Evolutionary conservation across 2,329 filamentous ascomycete genomes (phyloP).

Genomic region (Sporothrix sp.): DNA sequence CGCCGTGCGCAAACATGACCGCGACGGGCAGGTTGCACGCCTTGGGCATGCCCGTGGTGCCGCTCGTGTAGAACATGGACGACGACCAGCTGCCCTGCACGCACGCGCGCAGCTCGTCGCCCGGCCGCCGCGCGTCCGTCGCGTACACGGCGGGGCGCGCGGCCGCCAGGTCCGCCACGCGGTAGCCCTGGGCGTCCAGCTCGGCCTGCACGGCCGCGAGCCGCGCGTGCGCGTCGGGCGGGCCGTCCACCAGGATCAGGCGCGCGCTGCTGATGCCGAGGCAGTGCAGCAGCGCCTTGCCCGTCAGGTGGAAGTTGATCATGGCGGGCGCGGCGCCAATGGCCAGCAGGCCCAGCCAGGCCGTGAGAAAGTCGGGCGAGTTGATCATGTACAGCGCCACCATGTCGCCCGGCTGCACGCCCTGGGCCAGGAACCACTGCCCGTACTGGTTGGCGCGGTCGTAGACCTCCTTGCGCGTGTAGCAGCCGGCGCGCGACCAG

Average conservation of each 20-base stretch:
- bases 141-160: conserved; percentile 31
- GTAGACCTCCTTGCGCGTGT: conserved; percentile 49
- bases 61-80: conserved; percentile 63
- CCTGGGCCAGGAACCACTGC: conserved; percentile 49
- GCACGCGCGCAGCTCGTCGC: conserved; percentile 43
- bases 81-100: conserved; percentile 46
- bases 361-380: conserved; percentile 55
- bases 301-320: conserved; percentile 60
- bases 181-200: conserved; percentile 42
- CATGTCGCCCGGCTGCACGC: conserved; percentile 49
- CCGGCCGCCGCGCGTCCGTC: conserved; percentile 30
- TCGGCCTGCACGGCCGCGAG: conserved; percentile 48
- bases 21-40: conserved; percentile 51
- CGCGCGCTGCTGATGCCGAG: conserved; percentile 46
- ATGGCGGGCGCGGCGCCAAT: conserved; percentile 60
- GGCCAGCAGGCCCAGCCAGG: conserved; percentile 54
- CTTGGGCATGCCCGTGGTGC: conserved; percentile 68
- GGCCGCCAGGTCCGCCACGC: conserved; percentile 42
- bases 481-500: conserved; percentile 55
- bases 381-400: conserved; percentile 60
- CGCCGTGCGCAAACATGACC: conserved; percentile 25
- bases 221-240: conserved; percentile 41
- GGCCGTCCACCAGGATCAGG: conserved; percentile 50
- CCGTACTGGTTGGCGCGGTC: conserved; percentile 50
- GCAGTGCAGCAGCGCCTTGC: conserved; percentile 56